phyloP scores from a whole-genome alignment of 371 early-diverging fungal species.

The Mortierella sp. region DNA sequence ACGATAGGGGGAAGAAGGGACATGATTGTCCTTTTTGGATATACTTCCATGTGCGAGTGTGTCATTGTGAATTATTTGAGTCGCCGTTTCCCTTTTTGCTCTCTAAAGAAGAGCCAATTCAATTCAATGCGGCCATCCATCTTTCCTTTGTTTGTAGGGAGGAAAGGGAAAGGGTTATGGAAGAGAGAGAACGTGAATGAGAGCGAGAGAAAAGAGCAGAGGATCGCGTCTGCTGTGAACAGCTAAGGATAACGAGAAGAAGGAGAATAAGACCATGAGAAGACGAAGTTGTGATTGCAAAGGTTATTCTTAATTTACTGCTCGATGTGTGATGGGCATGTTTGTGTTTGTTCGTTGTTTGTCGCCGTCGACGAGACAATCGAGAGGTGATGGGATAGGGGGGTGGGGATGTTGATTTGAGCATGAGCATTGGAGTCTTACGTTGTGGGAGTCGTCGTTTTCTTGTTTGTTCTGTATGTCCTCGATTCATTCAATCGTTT shows the following conservation, averaged over 20 bases:
- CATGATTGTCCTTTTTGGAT: background rate
- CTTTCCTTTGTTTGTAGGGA: background rate
- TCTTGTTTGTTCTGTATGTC: background rate
- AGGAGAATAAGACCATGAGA: background rate
- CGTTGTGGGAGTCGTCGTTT: background rate
- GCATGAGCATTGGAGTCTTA: background rate
- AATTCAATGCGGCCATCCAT: background rate
- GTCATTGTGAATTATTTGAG: background rate
- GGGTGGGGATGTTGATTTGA: background rate
- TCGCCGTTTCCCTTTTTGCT: background rate
- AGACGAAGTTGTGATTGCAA: background rate
- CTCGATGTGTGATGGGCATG: background rate
- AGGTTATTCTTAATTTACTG: background rate
- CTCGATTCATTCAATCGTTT: background rate
- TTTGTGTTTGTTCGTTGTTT: background rate
- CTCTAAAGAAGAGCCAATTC: background rate
- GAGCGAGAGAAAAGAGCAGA: background rate
- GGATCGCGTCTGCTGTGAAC: background rate
- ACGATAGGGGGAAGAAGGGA: background rate
- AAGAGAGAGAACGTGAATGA: background rate
- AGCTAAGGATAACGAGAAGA: background rate
- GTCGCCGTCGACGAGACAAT: background rate
- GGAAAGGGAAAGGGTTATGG: background rate
- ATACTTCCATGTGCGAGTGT: conserved; percentile 6
- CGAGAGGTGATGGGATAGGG: background rate